Evolutionary conservation across 192 early-diverging fungal species (phyloP).

Genomic region (Lobulomyces angularis): DNA sequence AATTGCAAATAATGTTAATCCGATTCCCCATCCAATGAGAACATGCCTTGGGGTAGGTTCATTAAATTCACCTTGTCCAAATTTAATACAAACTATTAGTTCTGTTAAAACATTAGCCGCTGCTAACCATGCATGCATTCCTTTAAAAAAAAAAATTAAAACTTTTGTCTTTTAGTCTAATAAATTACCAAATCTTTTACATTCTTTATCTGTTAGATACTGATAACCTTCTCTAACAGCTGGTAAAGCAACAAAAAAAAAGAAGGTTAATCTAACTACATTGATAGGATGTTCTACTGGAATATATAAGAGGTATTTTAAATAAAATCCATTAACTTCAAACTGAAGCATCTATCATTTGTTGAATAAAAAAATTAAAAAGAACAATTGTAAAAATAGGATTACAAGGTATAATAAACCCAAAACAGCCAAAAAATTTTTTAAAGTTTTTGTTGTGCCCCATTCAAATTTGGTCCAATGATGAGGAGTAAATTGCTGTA

Average conservation of each 20-base stretch:
- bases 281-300: constrained; percentile 78
- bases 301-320: constrained; percentile 88
- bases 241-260: constrained; percentile 80
- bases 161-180: too few relatives aligned
- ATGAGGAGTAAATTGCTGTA: constrained; percentile 88
- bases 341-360: constrained; percentile 48
- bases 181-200: constrained; percentile 12
- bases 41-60: constrained; percentile 60
- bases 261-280: constrained; percentile 56
- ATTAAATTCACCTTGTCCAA: constrained; percentile 72
- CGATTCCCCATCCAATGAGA: constrained; percentile 64
- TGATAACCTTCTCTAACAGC: constrained; percentile 83
- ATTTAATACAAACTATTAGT: constrained; percentile 83
- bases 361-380: not conserved
- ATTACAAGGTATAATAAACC: constrained; percentile 57
- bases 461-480: constrained; percentile 89
- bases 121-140: constrained; percentile 86
- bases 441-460: constrained; percentile 77
- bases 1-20: not conserved
- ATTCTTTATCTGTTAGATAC: constrained; percentile 59
- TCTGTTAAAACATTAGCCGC: constrained; percentile 80
- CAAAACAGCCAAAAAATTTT: constrained; percentile 72
- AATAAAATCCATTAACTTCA: constrained; percentile 89
- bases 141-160: too few relatives aligned
- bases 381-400: not conserved